Base-by-base conservation (phyloP, 768 basidiomycete species). In the Xerocomellus chrysenteron region DNA sequence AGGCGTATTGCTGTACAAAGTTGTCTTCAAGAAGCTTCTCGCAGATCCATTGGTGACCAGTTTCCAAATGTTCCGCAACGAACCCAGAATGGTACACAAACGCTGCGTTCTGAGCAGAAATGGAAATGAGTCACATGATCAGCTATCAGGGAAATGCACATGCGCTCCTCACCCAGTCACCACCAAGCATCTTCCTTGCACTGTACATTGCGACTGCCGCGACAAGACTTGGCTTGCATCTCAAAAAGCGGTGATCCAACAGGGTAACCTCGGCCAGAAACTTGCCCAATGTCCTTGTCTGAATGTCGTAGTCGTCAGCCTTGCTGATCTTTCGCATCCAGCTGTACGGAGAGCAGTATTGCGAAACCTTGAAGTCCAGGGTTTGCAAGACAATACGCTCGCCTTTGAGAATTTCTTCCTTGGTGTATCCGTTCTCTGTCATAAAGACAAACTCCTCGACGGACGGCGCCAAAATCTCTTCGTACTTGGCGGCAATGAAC, bases 261-360 rank as follows among this genome's bases (percentile, higher is more conserved):
- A 98, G 79, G 16, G 95, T 97, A 49, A 96, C 92, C 74, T 99
- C 97, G 60, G 93, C 94, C 69, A 98, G 75, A 80, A 98, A 98
- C 75, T 99, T 99, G 82, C 93, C 90, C 47, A 99, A 77, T 28
- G 97, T 99, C 59, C 97, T 81, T 14, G 97, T 99, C 71, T 98
- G 96, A 68, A 98, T 87, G 69, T 98, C 94, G 72, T 98, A 99
- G 73, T 96, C 92, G 76, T 99, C 97, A 36, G 97, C 96, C 73
- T 94, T 97, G 82, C 92, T 95, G 71, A 99, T 98, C 66, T 88
- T 89, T 57, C 97, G 85, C 82, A 98, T 94, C 96, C 97, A 98
- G 71, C 91, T 94, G 78, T 98, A 98, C 4, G 97, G 97, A 50
- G 95, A 97, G 77, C 97, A 98, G 75, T 99, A 99, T 58, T 94